Evolutionary conservation across 75 land plant species (phyloP), one percentile per base, ranked within the genome.

Genomic region (Selaginella moellendorffii): DNA sequence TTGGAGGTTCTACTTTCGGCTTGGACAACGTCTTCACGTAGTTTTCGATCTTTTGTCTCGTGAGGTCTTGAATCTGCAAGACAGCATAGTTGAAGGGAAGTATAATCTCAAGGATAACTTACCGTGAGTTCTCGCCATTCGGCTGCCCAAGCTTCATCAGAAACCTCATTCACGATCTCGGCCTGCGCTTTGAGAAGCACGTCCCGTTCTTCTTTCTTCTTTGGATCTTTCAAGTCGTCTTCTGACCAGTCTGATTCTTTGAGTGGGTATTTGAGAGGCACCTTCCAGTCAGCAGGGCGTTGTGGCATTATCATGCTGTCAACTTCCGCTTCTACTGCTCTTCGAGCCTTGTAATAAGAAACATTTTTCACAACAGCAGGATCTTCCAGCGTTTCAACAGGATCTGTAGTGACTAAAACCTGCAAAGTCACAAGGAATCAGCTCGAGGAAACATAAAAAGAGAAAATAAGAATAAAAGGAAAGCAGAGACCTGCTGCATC

Each of bases 101-200:
- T 27, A 23, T 21, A 8, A 58, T 30, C 58, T 14, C 31, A 59
- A 27, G 27, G 21, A 29, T 21, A 17, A 64, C 54, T 2, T 61
- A 85, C 95, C 82, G 85, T 89, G 52, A 78, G 77, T 62, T 83
- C 71, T 9, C 97, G 86, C 97, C 97, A 92, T 26, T 81, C 73
- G 1, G 61, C 69, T 65, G 78, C 85, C 97, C 97, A 92, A 23
- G 83, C 81, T 20, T 74, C 27, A 72, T 87, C 86, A 60, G 85
- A 70, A 26, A 85, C 28, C 53, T 71, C 59, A 52, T 83, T 82
- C n/a, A 75, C 76, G 20, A 85, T 66, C 64, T 81, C 75, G 59
- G 78, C 78, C 65, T 86, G 89, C 8, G 80, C 78, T 74, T 70
- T 70, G 1, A 87, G 82, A 65, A 87, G 77, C 5, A 76, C 59